Conservation (phyloP, 345 rosid species). For the Chamaenerion angustifolium region DNA sequence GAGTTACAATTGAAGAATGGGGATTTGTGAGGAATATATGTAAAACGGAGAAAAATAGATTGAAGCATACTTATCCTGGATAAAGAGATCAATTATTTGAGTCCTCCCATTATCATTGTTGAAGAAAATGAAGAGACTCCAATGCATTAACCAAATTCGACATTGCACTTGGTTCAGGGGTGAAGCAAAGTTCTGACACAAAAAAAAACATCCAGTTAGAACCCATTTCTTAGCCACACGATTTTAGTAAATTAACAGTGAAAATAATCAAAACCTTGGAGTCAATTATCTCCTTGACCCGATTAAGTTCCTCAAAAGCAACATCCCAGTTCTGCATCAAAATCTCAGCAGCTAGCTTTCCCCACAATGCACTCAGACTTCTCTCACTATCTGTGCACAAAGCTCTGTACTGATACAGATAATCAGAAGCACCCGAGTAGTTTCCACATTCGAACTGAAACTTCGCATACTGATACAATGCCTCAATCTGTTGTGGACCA, state of each 20-base stretch:
- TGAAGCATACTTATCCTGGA: conserved; percentile 79
- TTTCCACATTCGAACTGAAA: conserved; percentile 99
- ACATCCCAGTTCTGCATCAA: conserved; percentile 96
- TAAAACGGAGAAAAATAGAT: not conserved
- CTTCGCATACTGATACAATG: conserved; percentile 90
- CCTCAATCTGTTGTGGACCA: conserved; percentile 95
- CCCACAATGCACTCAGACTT: conserved; percentile 84
- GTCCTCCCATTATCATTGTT: conserved; percentile 96
- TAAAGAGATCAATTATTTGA: conserved; percentile 83
- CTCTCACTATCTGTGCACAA: conserved; percentile 82
- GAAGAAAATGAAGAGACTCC: conserved; percentile 97
- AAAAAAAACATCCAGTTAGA: conserved; percentile 3
- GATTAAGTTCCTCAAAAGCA: conserved; percentile 90
- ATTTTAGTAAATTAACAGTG: not conserved
- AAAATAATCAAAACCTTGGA: conserved; percentile 43
- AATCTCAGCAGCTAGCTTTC: conserved; percentile 92
- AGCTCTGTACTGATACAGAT: conserved; percentile 80
- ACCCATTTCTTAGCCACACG: not conserved
- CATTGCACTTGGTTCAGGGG: conserved; percentile 84
- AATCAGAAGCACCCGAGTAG: conserved; percentile 98
- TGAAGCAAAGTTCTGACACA: conserved; percentile 63
- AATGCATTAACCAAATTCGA: conserved; percentile 97
- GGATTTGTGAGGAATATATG: not conserved
- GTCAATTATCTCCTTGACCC: conserved; percentile 82
- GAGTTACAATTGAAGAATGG: not conserved